Conservation (phyloP, 129 eudicot species). For the Lactuca sativa region DNA sequence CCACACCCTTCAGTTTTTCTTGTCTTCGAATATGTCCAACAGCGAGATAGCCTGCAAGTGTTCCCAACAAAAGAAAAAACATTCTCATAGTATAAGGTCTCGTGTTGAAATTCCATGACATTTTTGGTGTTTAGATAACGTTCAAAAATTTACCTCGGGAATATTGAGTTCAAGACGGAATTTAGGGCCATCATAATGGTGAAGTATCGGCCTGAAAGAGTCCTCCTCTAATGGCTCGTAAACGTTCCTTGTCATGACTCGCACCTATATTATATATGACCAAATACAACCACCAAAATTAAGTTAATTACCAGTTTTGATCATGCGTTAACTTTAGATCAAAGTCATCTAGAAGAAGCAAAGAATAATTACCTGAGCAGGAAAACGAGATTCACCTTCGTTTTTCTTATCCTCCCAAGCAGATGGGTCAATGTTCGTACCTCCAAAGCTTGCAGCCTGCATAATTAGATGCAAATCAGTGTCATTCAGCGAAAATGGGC, state of each 20-base stretch:
- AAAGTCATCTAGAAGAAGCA: background rate
- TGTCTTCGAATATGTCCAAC: constrained; percentile 65
- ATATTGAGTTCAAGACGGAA: constrained; percentile 89
- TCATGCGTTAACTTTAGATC: background rate
- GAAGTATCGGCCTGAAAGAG: constrained; percentile 92
- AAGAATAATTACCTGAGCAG: constrained; percentile 71
- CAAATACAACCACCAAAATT: background rate
- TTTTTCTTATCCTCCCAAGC: constrained; percentile 97
- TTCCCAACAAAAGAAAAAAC: background rate
- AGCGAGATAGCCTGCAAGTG: constrained; percentile 62
- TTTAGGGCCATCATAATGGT: constrained; percentile 96
- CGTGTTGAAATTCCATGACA: background rate
- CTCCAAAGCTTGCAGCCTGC: constrained; percentile 94
- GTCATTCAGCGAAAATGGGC: background rate
- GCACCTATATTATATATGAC: constrained; percentile 46
- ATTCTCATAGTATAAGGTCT: background rate
- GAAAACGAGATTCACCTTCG: constrained; percentile 86
- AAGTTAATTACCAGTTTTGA: background rate
- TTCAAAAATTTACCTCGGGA: constrained; percentile 62
- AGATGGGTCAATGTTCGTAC: constrained; percentile 74
- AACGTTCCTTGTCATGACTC: constrained; percentile 69
- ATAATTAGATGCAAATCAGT: background rate
- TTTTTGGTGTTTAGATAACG: background rate
- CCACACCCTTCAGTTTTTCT: constrained; percentile 26
- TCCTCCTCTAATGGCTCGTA: constrained; percentile 91